These are phyloP conservation scores for Trichophyton rubrum DNA, from an alignment of 2,329 filamentous ascomycete genomes.

Conservation along the genomic window DNA sequence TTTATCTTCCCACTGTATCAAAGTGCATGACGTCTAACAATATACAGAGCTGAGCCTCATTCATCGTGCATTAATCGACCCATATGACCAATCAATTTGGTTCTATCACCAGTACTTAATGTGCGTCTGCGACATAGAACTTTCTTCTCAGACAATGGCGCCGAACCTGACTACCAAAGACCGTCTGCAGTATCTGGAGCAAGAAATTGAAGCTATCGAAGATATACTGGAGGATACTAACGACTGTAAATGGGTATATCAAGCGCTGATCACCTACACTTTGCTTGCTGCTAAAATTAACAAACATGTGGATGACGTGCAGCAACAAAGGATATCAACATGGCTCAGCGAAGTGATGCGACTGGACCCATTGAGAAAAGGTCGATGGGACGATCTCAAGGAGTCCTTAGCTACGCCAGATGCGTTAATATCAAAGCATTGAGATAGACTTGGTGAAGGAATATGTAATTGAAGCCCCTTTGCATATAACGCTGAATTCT, in stretches of 20 bases:
- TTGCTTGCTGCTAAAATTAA: conserved; percentile 42
- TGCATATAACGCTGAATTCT: background rate
- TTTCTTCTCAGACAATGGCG: conserved; percentile 45
- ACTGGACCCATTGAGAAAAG: conserved; percentile 61
- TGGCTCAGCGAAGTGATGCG: conserved; percentile 56
- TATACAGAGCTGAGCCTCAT: conserved; percentile 58
- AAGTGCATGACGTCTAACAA: background rate
- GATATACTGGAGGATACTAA: conserved; percentile 53
- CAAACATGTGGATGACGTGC: conserved; percentile 35
- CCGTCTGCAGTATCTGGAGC: conserved; percentile 51
- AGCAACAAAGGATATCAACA: conserved; percentile 34
- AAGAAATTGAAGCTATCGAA: conserved; percentile 62
- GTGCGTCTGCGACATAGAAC: conserved; percentile 47
- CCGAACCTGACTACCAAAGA: conserved; percentile 50
- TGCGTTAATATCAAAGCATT: background rate
- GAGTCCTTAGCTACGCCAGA: conserved; percentile 22
- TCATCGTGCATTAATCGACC: conserved; percentile 69
- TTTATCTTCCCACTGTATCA: background rate
- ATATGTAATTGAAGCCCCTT: background rate
- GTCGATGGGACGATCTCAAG: conserved; percentile 64
- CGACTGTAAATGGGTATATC: conserved; percentile 80
- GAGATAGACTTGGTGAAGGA: background rate
- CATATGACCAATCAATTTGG: conserved; percentile 92
- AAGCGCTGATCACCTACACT: conserved; percentile 67
- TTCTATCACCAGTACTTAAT: conserved; percentile 90